Conservation (phyloP, 2,329 filamentous ascomycete species). For the Talaromyces islandicus region DNA sequence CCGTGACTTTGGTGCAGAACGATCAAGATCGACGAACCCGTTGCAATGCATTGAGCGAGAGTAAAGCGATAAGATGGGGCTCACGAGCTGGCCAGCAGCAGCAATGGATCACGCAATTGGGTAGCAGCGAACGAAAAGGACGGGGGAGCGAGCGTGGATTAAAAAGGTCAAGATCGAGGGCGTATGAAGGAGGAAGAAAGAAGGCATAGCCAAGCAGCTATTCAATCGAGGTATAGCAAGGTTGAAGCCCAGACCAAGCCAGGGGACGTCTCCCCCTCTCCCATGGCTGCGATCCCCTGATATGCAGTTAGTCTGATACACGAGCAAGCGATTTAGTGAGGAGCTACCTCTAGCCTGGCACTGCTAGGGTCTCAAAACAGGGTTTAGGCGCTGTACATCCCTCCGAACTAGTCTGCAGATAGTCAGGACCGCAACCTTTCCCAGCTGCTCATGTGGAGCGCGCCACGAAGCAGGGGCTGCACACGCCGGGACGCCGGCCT, state of each 20-base stretch:
- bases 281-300: not conserved
- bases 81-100: not conserved
- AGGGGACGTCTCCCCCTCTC: not conserved
- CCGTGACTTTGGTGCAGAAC: not conserved
- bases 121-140: not conserved
- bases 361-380: not conserved
- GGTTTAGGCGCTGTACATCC: not conserved
- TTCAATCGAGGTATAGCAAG: not conserved
- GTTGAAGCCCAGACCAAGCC: not conserved
- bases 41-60: not conserved
- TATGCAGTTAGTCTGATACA: not conserved
- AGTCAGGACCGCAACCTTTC: not conserved
- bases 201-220: not conserved
- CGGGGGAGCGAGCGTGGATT: not conserved
- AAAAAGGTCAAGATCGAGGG: not conserved
- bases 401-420: not conserved
- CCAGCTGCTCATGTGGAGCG: not conserved
- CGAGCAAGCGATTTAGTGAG: not conserved
- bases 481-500: not conserved
- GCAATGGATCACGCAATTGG: not conserved
- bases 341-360: not conserved
- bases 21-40: not conserved
- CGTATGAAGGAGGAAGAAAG: not conserved
- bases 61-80: not conserved
- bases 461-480: not conserved